Percentiles rank a stretch among this genome's conserved stretches.
These are phyloP conservation scores for Raphanus raphanistrum DNA, from an alignment of 345 rosid species.

Conservation along the genomic window DNA sequence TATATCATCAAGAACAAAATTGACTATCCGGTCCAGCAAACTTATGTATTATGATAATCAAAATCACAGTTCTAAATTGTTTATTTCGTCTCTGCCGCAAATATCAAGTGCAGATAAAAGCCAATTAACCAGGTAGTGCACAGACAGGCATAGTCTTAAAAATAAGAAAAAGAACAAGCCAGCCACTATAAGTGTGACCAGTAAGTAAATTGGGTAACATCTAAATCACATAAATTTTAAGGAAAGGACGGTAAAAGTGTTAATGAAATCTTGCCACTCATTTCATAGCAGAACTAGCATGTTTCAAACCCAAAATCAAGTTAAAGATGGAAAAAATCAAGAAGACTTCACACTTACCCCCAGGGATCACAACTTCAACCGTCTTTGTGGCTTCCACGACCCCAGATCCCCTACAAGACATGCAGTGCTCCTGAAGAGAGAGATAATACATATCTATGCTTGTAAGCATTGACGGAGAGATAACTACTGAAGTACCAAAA, in stretches of 20 bases:
- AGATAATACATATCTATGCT: constrained; percentile 1
- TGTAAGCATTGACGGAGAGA: constrained; percentile 11
- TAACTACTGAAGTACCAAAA: constrained; percentile 25
- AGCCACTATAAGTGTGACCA: constrained; percentile 1
- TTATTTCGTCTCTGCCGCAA: constrained; percentile 2
- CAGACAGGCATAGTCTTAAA: constrained; percentile 1
- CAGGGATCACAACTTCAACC: constrained; percentile 73
- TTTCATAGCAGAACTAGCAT: constrained; percentile 26
- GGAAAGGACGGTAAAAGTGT: background rate
- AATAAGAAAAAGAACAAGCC: background rate
- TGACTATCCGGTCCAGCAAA: constrained; percentile 8
- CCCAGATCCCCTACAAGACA: constrained; percentile 77
- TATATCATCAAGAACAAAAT: background rate
- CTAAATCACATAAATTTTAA: constrained; percentile 12
- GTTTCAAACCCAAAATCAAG: constrained; percentile 4
- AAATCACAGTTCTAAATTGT: constrained; percentile 17
- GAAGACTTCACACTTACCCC: constrained; percentile 55
- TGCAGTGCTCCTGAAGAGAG: constrained; percentile 62
- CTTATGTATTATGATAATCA: background rate
- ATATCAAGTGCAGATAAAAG: constrained; percentile 8
- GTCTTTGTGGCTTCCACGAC: constrained; percentile 73
- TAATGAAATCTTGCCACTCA: constrained; percentile 11
- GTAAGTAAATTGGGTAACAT: background rate
- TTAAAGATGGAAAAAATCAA: constrained; percentile 12
- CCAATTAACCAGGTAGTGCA: constrained; percentile 4